Evolutionary conservation across 2,329 filamentous ascomycete genomes (phyloP).

Genomic region (Sclerotinia nivalis): DNA sequence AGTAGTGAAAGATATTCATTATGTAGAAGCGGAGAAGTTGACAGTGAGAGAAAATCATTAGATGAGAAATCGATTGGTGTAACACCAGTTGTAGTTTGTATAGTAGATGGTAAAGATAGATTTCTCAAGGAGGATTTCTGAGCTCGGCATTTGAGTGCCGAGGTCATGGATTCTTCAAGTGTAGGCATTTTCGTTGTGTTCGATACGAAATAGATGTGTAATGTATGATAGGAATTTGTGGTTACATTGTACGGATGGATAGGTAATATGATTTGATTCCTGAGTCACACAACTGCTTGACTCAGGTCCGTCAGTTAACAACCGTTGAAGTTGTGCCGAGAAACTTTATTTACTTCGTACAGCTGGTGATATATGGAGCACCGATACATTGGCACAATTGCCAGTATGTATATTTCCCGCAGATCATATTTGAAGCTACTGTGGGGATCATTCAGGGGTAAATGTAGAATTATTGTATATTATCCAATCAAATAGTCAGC

Average conservation of each 20-base stretch:
- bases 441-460: slow-evolving; percentile 2
- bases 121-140: slow-evolving; percentile 20
- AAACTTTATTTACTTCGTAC: background rate
- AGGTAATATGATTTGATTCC: slow-evolving; percentile 5
- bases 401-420: background rate
- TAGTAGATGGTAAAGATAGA: slow-evolving; percentile 13
- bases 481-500: background rate
- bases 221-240: background rate
- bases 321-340: slow-evolving; percentile 6
- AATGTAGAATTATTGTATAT: too few relatives aligned
- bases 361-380: background rate
- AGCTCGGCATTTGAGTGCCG: slow-evolving; percentile 16
- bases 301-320: background rate
- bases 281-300: background rate
- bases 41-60: slow-evolving; percentile 38
- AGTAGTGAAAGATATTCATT: slow-evolving; percentile 30
- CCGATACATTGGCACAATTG: background rate
- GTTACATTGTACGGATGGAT: background rate
- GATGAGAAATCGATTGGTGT: slow-evolving; percentile 45
- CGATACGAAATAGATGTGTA: background rate
- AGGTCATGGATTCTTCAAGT: slow-evolving; percentile 16
- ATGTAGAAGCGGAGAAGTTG: slow-evolving; percentile 28
- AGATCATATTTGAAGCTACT: background rate
- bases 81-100: slow-evolving; percentile 43
- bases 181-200: slow-evolving; percentile 7